Conservation (phyloP, 257 asterid species). For the Rauvolfia tetraphylla region DNA sequence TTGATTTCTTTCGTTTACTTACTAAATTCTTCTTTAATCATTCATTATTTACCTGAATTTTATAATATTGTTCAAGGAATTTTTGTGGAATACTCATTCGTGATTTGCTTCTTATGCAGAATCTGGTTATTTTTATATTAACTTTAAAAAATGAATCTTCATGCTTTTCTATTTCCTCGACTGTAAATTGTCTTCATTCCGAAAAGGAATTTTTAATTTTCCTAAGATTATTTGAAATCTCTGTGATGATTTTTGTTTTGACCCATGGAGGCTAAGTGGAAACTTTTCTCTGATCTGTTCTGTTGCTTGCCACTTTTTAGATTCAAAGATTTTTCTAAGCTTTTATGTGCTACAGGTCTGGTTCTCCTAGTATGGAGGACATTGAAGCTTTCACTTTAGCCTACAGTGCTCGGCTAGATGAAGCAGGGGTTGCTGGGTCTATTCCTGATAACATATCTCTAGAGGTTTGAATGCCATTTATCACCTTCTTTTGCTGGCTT, state of each 20-base stretch:
- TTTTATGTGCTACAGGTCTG: constrained; percentile 50
- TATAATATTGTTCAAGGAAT: not conserved
- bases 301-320: not conserved
- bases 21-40: not conserved
- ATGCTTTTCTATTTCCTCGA: not conserved
- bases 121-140: not conserved
- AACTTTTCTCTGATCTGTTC: not conserved
- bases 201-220: not conserved
- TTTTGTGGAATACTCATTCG: not conserved
- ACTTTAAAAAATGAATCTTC: not conserved
- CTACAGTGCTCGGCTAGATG: constrained; percentile 62
- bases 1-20: not conserved
- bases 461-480: constrained; percentile 46
- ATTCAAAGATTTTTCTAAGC: not conserved
- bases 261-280: not conserved
- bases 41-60: not conserved
- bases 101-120: not conserved
- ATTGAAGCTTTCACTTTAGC: constrained; percentile 69
- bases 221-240: not conserved
- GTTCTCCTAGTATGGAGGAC: constrained; percentile 78
- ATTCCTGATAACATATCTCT: constrained; percentile 57
- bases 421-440: constrained; percentile 59
- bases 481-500: constrained; percentile 11
- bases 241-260: not conserved
- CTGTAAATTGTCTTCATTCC: not conserved